Evolutionary conservation across 768 basidiomycete genomes (phyloP).

Genomic region (Boletus rubropictus): DNA sequence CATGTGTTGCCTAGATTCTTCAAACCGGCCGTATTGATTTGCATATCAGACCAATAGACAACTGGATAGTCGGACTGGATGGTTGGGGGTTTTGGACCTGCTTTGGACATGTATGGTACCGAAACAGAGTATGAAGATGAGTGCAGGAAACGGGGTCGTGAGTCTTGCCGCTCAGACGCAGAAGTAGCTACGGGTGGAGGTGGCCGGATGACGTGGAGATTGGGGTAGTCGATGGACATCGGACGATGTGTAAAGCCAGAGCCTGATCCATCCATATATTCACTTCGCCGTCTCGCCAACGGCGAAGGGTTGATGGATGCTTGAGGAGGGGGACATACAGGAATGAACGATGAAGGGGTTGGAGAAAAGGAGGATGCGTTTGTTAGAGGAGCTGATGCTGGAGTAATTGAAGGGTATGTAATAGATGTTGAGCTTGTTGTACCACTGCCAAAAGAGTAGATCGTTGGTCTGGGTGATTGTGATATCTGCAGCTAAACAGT

Average conservation of each 20-base stretch:
- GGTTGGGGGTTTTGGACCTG: slow-evolving; percentile 54
- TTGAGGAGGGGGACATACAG: slow-evolving; percentile 66
- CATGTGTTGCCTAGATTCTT: slow-evolving; percentile 97
- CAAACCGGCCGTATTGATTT: slow-evolving; percentile 76
- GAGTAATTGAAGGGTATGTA: slow-evolving; percentile 47
- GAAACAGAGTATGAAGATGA: slow-evolving; percentile 33
- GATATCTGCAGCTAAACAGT: slow-evolving; percentile 28
- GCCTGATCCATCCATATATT: slow-evolving; percentile 72
- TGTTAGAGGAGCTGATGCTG: slow-evolving; percentile 34
- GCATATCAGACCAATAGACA: slow-evolving; percentile 75
- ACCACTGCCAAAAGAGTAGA: slow-evolving; percentile 36
- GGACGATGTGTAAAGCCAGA: slow-evolving; percentile 42
- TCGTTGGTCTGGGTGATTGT: slow-evolving; percentile 31
- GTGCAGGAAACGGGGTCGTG: slow-evolving; percentile 48
- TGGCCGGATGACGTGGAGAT: slow-evolving; percentile 63
- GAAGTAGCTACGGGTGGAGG: slow-evolving; percentile 75
- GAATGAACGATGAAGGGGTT: slow-evolving; percentile 34
- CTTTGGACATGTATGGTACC: slow-evolving; percentile 12
- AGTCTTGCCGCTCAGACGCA: slow-evolving; percentile 69
- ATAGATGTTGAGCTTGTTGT: slow-evolving; percentile 38
- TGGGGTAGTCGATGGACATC: slow-evolving; percentile 72
- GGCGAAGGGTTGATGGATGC: slow-evolving; percentile 80
- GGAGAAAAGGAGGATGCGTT: slow-evolving; percentile 37
- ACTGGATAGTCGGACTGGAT: slow-evolving; percentile 77
- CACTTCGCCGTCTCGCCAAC: slow-evolving; percentile 64